Percentiles rank a stretch among this genome's conserved stretches.
Conservation (phyloP, 2,329 filamentous ascomycete species). For the Apiospora hydei region DNA sequence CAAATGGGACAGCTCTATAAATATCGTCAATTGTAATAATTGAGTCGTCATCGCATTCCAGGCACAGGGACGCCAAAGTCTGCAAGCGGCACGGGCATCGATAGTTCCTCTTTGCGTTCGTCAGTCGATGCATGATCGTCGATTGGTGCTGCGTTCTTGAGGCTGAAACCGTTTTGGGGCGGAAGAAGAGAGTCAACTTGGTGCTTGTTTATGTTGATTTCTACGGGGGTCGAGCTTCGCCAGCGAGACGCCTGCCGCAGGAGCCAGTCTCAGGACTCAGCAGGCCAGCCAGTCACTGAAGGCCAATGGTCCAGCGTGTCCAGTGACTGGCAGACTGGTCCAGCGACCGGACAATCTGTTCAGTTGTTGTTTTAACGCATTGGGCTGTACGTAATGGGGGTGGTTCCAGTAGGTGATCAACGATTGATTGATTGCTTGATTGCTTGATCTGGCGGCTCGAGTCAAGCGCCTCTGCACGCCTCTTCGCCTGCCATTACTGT, state of each 20-base stretch:
- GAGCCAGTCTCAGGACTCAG: not conserved
- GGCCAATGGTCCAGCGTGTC: not conserved
- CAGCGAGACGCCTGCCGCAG: slow-evolving; percentile 9
- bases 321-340: not conserved
- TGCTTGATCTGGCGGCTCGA: not conserved
- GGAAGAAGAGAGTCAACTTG: too few relatives aligned
- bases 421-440: not conserved
- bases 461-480: slow-evolving; percentile 1
- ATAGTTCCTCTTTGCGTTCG: not conserved
- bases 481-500: not conserved
- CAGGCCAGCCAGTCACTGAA: not conserved
- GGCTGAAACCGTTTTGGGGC: slow-evolving; percentile 36
- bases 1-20: not conserved
- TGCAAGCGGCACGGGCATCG: slow-evolving; percentile 5
- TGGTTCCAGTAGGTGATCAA: not conserved
- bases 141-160: slow-evolving; percentile 32
- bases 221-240: not conserved
- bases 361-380: too few relatives aligned
- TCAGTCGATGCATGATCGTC: slow-evolving; percentile 34
- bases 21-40: not conserved
- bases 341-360: not conserved
- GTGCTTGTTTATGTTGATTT: not conserved
- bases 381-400: not conserved
- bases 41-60: slow-evolving; percentile 1
- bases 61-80: not conserved